A percentile compares a stretch with the other conserved stretches of the same genome.
These are phyloP conservation scores for Anastatica hierochuntica DNA, from an alignment of 345 rosid species.

Conservation along the genomic window DNA sequence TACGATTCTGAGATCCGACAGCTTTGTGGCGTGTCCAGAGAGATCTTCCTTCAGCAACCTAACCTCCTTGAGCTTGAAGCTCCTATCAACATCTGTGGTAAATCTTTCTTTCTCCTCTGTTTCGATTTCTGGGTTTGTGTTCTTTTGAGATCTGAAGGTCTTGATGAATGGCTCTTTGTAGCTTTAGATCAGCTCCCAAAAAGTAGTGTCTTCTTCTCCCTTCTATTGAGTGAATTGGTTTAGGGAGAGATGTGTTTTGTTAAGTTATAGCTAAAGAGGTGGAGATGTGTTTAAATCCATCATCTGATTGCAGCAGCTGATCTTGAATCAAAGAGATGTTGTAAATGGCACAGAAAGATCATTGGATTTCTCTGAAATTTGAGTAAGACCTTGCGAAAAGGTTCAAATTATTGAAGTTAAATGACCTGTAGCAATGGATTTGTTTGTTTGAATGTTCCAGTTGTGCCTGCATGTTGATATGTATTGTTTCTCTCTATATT, in stretches of 20 bases:
- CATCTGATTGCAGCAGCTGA: conserved; percentile 18
- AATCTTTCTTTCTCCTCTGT: neutral
- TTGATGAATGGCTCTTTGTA: neutral
- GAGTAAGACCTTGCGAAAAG: conserved; percentile 12
- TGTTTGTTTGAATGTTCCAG: neutral
- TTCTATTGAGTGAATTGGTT: conserved; percentile 13
- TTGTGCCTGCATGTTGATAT: too few species aligned
- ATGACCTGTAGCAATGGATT: neutral
- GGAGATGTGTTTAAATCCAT: conserved; percentile 23
- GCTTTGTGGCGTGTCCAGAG: conserved; percentile 51
- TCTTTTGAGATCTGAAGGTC: conserved; percentile 16
- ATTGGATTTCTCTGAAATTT: conserved; percentile 20
- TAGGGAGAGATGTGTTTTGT: conserved; percentile 12
- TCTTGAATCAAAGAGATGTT: conserved; percentile 18
- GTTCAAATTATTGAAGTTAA: neutral
- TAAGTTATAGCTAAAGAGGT: conserved; percentile 10
- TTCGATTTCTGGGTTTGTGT: neutral
- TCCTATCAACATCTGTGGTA: conserved; percentile 96
- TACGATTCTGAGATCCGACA: conserved; percentile 81
- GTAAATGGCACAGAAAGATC: conserved; percentile 18
- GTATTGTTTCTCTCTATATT: neutral
- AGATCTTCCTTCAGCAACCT: conserved; percentile 80
- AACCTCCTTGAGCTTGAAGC: conserved; percentile 86
- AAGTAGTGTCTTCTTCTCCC: neutral
- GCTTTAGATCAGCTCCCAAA: conserved; percentile 9